These are phyloP conservation scores for Comarum palustre DNA, from an alignment of 306 rosid species.

Conservation along the genomic window DNA sequence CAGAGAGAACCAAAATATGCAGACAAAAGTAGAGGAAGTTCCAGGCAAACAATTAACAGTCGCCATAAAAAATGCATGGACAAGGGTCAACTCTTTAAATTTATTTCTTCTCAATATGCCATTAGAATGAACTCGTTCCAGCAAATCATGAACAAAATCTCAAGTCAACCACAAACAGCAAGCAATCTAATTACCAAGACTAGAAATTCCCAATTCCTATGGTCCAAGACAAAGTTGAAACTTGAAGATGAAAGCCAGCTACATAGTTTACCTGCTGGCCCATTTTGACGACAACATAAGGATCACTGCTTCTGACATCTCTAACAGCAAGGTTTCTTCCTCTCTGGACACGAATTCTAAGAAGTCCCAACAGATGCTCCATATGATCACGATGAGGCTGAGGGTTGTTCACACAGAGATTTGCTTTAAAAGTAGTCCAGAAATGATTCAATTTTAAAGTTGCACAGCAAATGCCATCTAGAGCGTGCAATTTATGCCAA, in stretches of 20 bases:
- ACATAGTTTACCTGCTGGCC: constrained; percentile 52
- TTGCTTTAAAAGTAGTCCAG: neutral
- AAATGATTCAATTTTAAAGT: neutral
- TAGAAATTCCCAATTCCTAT: neutral
- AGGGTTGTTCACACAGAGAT: neutral
- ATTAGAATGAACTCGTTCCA: neutral
- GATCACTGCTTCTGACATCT: constrained; percentile 67
- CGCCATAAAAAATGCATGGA: neutral
- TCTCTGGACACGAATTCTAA: constrained; percentile 51
- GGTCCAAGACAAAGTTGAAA: neutral
- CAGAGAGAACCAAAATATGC: neutral
- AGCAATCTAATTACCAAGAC: neutral
- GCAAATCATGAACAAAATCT: neutral
- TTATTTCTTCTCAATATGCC: neutral
- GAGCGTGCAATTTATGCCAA: neutral
- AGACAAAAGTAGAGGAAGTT: neutral
- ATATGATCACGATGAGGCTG: neutral
- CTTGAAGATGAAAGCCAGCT: neutral
- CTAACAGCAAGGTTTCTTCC: constrained; percentile 72
- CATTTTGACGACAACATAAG: constrained; percentile 66
- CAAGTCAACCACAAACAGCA: constrained; percentile 3
- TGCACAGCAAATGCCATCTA: neutral
- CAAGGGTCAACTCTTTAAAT: neutral
- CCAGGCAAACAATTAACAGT: neutral
- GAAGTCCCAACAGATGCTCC: constrained; percentile 55